phyloP scores from a whole-genome alignment of 768 basidiomycete genomes.

The Russula dissimulans region DNA sequence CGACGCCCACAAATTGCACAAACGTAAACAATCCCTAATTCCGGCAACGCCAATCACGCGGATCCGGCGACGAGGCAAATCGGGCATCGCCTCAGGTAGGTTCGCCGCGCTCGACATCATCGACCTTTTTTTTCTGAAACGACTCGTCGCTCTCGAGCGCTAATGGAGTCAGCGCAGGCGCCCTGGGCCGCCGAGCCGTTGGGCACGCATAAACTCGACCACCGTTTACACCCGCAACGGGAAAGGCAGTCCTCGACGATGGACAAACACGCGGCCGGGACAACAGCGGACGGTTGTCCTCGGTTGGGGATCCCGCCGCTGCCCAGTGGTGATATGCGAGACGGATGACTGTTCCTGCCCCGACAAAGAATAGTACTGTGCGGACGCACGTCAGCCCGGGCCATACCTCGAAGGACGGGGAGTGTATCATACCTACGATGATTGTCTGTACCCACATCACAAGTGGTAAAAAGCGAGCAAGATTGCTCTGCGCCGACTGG shows the following conservation, averaged over 20 bases:
- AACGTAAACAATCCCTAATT: too few species aligned
- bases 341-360: not conserved
- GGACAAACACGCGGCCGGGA: not conserved
- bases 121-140: too few species aligned
- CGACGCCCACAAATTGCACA: too few species aligned
- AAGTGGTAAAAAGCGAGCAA: not conserved
- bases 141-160: not conserved
- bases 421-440: not conserved
- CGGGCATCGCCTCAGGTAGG: too few species aligned
- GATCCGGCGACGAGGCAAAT: too few species aligned
- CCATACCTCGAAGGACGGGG: not conserved
- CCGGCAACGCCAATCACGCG: too few species aligned
- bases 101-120: too few species aligned
- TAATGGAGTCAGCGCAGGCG: not conserved
- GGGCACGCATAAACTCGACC: not conserved
- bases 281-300: not conserved
- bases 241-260: not conserved
- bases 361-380: slow-evolving; percentile 1
- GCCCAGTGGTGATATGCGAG: not conserved
- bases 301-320: not conserved
- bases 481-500: not conserved
- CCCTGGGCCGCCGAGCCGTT: not conserved
- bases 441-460: not conserved
- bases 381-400: not conserved
- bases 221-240: not conserved